Base-by-base conservation (phyloP, 1,284 basidiomycete genomes). In the Melampsora medusae region DNA sequence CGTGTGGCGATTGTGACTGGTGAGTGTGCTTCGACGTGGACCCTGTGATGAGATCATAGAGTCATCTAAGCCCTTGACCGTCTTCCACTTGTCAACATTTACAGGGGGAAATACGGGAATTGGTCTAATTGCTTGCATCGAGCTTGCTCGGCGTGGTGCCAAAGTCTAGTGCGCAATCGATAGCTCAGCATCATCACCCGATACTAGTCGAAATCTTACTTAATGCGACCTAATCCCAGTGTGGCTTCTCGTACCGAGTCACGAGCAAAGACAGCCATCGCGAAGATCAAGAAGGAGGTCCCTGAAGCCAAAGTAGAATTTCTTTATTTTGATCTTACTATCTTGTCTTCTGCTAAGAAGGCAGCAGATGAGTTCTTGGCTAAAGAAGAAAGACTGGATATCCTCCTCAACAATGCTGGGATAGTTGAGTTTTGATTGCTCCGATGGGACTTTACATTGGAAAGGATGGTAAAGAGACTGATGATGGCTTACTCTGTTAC, bases 261-360 rank as follows among this genome's bases (percentile, higher is more conserved):
- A 19, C 61, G 61, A 31, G 61, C 61, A 7, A 22, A 33, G 33
- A 35, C n/a, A 35, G 61, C 61, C 4, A 64, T 64, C 25, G 25
- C 25, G 33, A 69, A 64, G 78, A 22, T 75, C 56, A 5, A 59
- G 38, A 73, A 80, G 46, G 59, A 62, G 25, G 78, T 69, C 50
- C 64, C 56, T 22, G 64, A 50, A 4, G 79, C 78, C 48, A 71
- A 79, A 56, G 69, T 83, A 25, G 73, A 81, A 48, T 82, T 79
- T 70, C 42, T 83, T 22, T 78, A 80, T 64, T 81, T 83, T 69
- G 82, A 83, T 69, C 60, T 83, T 33, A 82, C 81, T 56, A 79
- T 82, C 56, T 79, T 83, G 12, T 77, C 78, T 22, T 78, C 79
- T 0, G 79, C 80, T 2, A 78, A 79, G 38, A 74, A 77, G 64